phyloP scores from a whole-genome alignment of 768 basidiomycete species.

The Trichaptum fuscoviolaceum region DNA sequence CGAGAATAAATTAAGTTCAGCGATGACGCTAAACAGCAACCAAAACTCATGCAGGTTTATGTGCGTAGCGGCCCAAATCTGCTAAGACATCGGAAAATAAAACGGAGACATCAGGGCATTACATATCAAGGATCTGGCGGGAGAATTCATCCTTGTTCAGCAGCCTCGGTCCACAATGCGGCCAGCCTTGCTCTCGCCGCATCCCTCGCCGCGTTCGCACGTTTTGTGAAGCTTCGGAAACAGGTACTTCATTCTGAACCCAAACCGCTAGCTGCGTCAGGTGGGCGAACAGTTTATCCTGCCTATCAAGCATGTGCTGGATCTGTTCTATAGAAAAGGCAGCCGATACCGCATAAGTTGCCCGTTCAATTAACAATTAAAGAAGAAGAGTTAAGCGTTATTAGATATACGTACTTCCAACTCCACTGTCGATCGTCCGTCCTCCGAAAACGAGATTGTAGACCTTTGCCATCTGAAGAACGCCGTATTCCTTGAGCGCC shows the following conservation, averaged over 20 bases:
- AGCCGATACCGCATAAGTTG: conserved; percentile 2
- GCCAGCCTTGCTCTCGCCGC: conserved; percentile 2
- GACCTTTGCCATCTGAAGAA: conserved; percentile 11
- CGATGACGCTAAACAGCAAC: background rate
- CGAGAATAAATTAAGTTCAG: background rate
- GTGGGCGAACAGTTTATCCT: conserved; percentile 9
- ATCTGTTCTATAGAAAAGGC: conserved; percentile 6
- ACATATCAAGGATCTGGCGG: background rate
- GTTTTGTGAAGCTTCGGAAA: conserved; percentile 5
- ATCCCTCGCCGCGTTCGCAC: conserved; percentile 5
- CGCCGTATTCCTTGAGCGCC: conserved; percentile 9
- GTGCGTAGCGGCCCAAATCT: background rate
- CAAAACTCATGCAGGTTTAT: background rate
- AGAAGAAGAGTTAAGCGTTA: background rate
- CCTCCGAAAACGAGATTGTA: conserved; percentile 12
- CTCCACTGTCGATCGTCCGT: conserved; percentile 1
- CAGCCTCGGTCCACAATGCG: conserved; percentile 4
- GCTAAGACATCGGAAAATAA: background rate
- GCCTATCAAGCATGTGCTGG: conserved; percentile 9
- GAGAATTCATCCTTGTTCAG: background rate
- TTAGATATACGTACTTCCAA: conserved; percentile 6
- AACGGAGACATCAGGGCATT: background rate
- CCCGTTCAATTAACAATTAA: background rate
- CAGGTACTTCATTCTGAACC: conserved; percentile 10
- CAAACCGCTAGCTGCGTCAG: conserved; percentile 12